Evolutionary conservation across 2,329 filamentous ascomycete species (phyloP).

Genomic region (Ophiognomonia clavigignenti-juglandacearum): DNA sequence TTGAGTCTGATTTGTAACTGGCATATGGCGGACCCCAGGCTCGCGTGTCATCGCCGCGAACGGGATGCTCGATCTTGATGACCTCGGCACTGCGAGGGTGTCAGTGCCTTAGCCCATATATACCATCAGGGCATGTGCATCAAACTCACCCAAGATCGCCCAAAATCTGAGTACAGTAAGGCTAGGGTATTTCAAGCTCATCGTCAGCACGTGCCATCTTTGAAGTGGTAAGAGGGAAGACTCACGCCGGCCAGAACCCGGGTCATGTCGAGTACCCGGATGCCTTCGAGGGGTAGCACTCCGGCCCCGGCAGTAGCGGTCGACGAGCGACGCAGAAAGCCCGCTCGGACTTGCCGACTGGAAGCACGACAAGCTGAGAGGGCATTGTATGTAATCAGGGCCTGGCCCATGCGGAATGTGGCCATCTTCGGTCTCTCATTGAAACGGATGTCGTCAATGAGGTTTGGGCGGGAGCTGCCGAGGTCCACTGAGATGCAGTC

Average conservation of each 20-base stretch:
- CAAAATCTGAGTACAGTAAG: constrained; percentile 94
- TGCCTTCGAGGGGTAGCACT: constrained; percentile 68
- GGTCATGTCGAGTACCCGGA: constrained; percentile 93
- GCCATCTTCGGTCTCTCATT: constrained; percentile 4
- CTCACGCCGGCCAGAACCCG: constrained; percentile 88
- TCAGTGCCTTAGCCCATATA: constrained; percentile 22
- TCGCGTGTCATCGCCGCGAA: constrained; percentile 85
- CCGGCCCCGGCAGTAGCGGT: constrained; percentile 18
- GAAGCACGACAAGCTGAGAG: not conserved
- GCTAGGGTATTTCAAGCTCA: constrained; percentile 47
- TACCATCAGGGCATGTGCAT: constrained; percentile 17
- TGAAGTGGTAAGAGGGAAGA: constrained; percentile 17
- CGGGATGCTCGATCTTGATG: constrained; percentile 95
- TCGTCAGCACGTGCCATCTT: not conserved
- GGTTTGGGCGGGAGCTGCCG: not conserved
- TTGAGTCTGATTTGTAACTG: constrained; percentile 58
- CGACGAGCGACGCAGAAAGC: not conserved
- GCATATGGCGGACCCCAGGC: constrained; percentile 97
- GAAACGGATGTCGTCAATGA: not conserved
- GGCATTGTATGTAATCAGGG: not conserved
- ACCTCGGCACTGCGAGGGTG: constrained; percentile 69
- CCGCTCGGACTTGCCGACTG: not conserved
- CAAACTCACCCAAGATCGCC: constrained; percentile 82
- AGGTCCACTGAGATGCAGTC: constrained; percentile 1
- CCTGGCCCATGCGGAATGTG: not conserved